Evolutionary conservation across 2,329 filamentous ascomycete genomes (phyloP), one percentile per base, ranked within the genome.

Genomic region (Aspergillus terreus): DNA sequence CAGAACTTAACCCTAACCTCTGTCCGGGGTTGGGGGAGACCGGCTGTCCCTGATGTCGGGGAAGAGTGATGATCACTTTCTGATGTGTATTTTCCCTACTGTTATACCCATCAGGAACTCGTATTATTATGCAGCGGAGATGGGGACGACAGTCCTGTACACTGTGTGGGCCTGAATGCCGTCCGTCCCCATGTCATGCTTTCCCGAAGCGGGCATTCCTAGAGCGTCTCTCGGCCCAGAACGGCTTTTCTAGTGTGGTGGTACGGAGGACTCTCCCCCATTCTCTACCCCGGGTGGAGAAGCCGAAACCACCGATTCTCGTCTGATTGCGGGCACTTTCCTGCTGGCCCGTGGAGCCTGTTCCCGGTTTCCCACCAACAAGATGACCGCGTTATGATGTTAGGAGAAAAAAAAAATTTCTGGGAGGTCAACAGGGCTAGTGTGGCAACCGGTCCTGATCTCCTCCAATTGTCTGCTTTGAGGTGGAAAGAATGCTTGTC

Each of bases 151-250:
- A 15, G 15, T 2, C 15, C 19, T 3, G 19, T 19, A 19, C 2
- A 19, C 19, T 19, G 15, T 5, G 40, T 17, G n/a, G 40, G 38
- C 7, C 21, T 36, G n/a, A n/a, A n/a, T 42, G 25, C 41, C 47
- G 47, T 51, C 40, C 17, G 19, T 42, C 19, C 47, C 54, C 49
- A 53, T 52, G 49, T 30, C 52, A 48, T 52, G 12, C 35, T 53
- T 49, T 54, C 58, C 59, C 60, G 59, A 67, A 60, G 50, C 65
- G 64, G 65, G 48, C 62, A 61, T 59, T 60, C 57, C 51, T 46
- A 19, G 41, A 42, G 48, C 50, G 15, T 35, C 14, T 42, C 43
- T 58, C 51, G 58, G 43, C 57, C 58, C 52, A 63, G 60, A 60
- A 44, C 61, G 58, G 57, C 46, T 52, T 15, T 44, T n/a, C 46